Evolutionary conservation across 352 stramenopile species (phyloP).

Genomic region (Blastocystis sp.): DNA sequence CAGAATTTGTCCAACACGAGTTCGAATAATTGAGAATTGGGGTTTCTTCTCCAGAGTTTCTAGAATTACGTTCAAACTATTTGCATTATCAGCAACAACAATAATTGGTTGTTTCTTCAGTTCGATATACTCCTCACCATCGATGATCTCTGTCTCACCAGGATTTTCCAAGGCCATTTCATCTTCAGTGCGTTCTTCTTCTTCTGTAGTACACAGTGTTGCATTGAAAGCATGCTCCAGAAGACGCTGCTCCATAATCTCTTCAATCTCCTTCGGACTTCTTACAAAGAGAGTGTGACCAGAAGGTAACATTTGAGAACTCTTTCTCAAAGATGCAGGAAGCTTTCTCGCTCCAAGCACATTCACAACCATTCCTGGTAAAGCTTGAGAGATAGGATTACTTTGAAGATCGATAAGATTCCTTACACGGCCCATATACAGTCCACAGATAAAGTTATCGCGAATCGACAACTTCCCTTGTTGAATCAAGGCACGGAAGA

Average conservation of each 20-base stretch:
- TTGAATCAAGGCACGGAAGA: slow-evolving; percentile 32
- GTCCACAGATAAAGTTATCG: slow-evolving; percentile 32
- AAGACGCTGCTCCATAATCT: slow-evolving; percentile 56
- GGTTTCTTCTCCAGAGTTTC: neutral
- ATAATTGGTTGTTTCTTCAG: slow-evolving; percentile 2
- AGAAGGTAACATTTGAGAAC: neutral
- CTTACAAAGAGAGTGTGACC: slow-evolving; percentile 53
- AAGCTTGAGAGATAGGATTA: neutral
- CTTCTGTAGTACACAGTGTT: neutral
- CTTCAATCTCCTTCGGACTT: slow-evolving; percentile 8
- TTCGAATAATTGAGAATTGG: neutral
- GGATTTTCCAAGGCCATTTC: neutral
- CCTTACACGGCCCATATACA: slow-evolving; percentile 31
- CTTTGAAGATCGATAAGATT: slow-evolving; percentile 2
- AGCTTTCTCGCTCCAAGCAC: slow-evolving; percentile 1
- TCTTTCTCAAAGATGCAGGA: neutral
- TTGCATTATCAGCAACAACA: slow-evolving; percentile 48
- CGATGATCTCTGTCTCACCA: neutral
- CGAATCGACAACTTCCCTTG: neutral
- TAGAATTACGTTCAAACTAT: slow-evolving; percentile 30
- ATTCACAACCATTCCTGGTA: slow-evolving; percentile 39
- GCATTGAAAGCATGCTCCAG: slow-evolving; percentile 6
- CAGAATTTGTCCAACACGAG: slow-evolving; percentile 50
- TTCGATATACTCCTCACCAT: slow-evolving; percentile 41
- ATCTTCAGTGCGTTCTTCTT: neutral